phyloP scores from a whole-genome alignment of 2,329 filamentous ascomycete species.

The Phialophora tarda region DNA sequence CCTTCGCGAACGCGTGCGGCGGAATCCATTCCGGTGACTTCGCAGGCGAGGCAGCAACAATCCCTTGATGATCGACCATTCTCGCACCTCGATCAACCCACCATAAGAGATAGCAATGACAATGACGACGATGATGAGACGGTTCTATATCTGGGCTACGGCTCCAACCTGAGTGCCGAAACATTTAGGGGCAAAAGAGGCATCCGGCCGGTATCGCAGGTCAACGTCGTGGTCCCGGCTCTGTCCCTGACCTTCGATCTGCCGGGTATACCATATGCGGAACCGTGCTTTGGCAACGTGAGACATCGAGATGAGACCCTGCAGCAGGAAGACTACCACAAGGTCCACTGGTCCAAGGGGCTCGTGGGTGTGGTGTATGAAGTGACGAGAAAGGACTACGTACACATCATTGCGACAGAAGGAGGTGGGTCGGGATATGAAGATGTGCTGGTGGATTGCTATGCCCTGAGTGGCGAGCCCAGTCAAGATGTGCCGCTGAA shows the following conservation, averaged over 20 bases:
- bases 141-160: conserved; percentile 84
- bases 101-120: neutral
- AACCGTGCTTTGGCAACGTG: conserved; percentile 92
- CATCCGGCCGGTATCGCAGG: conserved; percentile 78
- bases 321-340: conserved; percentile 53
- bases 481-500: conserved; percentile 66
- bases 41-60: conserved; percentile 27
- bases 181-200: conserved; percentile 79
- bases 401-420: conserved; percentile 86
- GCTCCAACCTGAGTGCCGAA: conserved; percentile 81
- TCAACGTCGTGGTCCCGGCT: conserved; percentile 81
- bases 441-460: conserved; percentile 80
- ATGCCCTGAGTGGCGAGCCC: conserved; percentile 65
- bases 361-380: conserved; percentile 95
- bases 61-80: conserved; percentile 26
- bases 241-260: conserved; percentile 83
- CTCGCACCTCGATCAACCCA: neutral
- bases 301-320: conserved; percentile 56
- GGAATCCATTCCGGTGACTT: conserved; percentile 25
- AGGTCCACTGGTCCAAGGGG: conserved; percentile 75
- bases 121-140: conserved; percentile 51
- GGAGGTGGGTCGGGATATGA: conserved; percentile 84
- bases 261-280: conserved; percentile 80
- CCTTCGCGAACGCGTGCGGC: conserved; percentile 2
- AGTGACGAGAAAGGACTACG: conserved; percentile 81